A percentile compares a stretch with the other conserved stretches of the same genome.
Evolutionary conservation across 345 rosid genomes (phyloP).

Genomic region (Syzygium aromaticum): DNA sequence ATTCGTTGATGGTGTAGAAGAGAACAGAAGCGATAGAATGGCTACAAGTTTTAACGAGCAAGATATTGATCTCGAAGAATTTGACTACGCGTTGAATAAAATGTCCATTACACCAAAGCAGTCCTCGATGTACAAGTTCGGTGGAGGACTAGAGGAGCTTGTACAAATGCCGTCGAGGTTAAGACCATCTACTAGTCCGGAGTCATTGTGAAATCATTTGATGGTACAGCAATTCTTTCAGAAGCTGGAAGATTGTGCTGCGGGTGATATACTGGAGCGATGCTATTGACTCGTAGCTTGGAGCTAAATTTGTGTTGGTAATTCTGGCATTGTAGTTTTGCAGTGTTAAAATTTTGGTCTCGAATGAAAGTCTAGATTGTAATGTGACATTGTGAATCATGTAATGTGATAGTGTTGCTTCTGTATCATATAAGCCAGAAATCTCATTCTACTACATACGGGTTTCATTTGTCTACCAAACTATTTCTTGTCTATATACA

Average conservation of each 20-base stretch:
- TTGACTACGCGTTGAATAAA: constrained; percentile 47
- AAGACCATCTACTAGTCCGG: constrained; percentile 72
- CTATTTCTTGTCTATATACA: neutral
- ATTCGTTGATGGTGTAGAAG: constrained; percentile 19
- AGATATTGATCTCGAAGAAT: constrained; percentile 33
- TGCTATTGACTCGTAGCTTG: neutral
- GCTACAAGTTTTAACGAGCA: constrained; percentile 28
- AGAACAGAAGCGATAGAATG: constrained; percentile 11
- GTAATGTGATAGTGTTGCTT: neutral
- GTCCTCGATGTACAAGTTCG: constrained; percentile 18
- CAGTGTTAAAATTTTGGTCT: neutral
- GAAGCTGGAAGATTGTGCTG: neutral
- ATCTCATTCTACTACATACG: neutral
- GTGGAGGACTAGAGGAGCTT: constrained; percentile 18
- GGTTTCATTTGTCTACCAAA: neutral
- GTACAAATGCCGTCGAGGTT: constrained; percentile 64
- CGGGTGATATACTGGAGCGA: neutral
- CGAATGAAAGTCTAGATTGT: neutral
- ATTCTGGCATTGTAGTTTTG: neutral
- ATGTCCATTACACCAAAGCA: constrained; percentile 78
- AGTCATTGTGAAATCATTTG: constrained; percentile 20
- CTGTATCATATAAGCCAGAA: neutral
- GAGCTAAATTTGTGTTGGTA: neutral
- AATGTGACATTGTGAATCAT: neutral
- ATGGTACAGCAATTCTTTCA: neutral